These are phyloP conservation scores for Diaporthe batatas DNA, from an alignment of 2,329 filamentous ascomycete genomes.

Conservation along the genomic window DNA sequence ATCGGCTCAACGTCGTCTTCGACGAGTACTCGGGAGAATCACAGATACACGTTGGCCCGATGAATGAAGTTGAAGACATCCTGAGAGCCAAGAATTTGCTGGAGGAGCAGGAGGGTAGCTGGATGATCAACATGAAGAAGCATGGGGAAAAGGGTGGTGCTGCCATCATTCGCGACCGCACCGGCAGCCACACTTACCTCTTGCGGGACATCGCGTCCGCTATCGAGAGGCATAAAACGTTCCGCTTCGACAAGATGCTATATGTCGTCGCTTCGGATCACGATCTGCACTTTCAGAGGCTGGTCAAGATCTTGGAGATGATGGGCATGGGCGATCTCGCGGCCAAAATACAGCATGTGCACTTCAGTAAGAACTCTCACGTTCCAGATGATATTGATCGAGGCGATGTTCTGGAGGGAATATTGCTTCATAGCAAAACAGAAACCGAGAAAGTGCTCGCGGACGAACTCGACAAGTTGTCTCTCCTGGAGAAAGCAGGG, in stretches of 20 bases:
- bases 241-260: slow-evolving; percentile 55
- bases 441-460: slow-evolving; percentile 48
- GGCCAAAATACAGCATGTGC: slow-evolving; percentile 53
- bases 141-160: slow-evolving; percentile 76
- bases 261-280: slow-evolving; percentile 56
- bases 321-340: slow-evolving; percentile 53
- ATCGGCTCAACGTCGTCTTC: slow-evolving; percentile 71
- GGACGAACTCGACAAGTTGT: neutral
- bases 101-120: slow-evolving; percentile 74
- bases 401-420: slow-evolving; percentile 34
- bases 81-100: slow-evolving; percentile 72
- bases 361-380: slow-evolving; percentile 58
- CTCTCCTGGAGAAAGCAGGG: neutral
- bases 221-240: slow-evolving; percentile 70
- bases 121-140: slow-evolving; percentile 78
- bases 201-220: slow-evolving; percentile 78
- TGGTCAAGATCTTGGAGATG: slow-evolving; percentile 53
- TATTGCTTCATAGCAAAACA: slow-evolving; percentile 54
- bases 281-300: slow-evolving; percentile 52
- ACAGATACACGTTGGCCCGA: slow-evolving; percentile 63
- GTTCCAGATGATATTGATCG: neutral
- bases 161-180: slow-evolving; percentile 74
- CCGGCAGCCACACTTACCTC: slow-evolving; percentile 75
- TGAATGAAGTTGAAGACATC: slow-evolving; percentile 69
- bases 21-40: slow-evolving; percentile 78